Percentiles rank a stretch among this genome's conserved stretches.
Conservation (phyloP, 2,329 filamentous ascomycete species). For the Trichoderma semiorbis region DNA sequence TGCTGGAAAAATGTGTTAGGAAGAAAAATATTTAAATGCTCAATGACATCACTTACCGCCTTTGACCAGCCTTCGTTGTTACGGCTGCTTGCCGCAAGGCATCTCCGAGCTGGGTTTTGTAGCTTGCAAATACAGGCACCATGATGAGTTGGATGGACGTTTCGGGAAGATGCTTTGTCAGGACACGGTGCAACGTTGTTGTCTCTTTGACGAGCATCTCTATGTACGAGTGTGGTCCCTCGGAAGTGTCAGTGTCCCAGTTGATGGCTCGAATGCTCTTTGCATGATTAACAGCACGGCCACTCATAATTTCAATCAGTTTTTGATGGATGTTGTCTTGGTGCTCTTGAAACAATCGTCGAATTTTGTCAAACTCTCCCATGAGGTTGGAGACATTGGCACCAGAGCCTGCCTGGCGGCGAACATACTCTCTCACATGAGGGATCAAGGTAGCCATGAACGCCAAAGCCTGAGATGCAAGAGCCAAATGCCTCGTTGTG, state of each 20-base stretch:
- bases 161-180: constrained; percentile 78
- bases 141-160: constrained; percentile 78
- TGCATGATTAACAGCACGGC: constrained; percentile 69
- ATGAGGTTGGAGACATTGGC: constrained; percentile 58
- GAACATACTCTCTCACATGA: constrained; percentile 85
- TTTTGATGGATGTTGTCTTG: constrained; percentile 90
- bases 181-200: constrained; percentile 74
- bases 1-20: constrained; percentile 44
- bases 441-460: constrained; percentile 86
- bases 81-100: constrained; percentile 65
- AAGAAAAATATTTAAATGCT: neutral
- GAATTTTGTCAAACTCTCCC: constrained; percentile 84
- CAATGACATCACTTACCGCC: constrained; percentile 57
- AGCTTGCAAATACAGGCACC: constrained; percentile 77
- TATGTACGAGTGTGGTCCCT: constrained; percentile 66
- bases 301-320: constrained; percentile 86
- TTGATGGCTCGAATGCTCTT: constrained; percentile 70
- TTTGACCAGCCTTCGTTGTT: constrained; percentile 63
- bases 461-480: constrained; percentile 83
- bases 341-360: constrained; percentile 80
- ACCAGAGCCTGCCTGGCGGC: constrained; percentile 63
- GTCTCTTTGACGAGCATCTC: constrained; percentile 86
- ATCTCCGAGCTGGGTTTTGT: constrained; percentile 73
- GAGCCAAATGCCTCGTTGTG: constrained; percentile 88
- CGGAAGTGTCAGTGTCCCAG: constrained; percentile 58